Evolutionary conservation across 1,284 basidiomycete genomes (phyloP).

Genomic region (Apiotrichum montevideense): DNA sequence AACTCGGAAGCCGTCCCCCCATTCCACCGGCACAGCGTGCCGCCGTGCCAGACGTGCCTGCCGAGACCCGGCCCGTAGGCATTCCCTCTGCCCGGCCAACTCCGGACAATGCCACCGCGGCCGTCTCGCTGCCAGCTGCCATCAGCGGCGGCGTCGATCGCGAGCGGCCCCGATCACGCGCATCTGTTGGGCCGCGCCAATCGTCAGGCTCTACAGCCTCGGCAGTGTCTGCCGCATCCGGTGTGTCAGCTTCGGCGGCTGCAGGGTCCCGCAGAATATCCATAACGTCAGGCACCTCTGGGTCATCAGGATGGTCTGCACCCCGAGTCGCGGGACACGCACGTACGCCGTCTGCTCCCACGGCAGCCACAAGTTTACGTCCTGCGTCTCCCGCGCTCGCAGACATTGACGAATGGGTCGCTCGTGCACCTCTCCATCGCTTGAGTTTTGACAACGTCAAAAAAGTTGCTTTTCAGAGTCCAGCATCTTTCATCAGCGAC

Average conservation of each 20-base stretch:
- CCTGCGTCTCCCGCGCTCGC: not conserved
- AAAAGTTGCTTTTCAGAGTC: constrained; percentile 15
- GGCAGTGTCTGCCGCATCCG: not conserved
- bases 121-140: no score
- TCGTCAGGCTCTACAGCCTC: not conserved
- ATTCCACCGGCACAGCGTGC: not conserved
- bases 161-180: no score
- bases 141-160: no score
- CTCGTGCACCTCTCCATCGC: constrained; percentile 4
- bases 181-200: no score
- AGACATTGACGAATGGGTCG: constrained; percentile 5
- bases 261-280: not conserved
- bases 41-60: not conserved
- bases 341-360: not conserved
- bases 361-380: not conserved
- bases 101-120: no score
- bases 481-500: not conserved
- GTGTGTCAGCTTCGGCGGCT: not conserved
- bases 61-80: no score
- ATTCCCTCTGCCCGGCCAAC: no score
- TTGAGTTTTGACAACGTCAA: constrained; percentile 17
- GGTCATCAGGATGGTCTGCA: not conserved
- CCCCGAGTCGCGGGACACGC: not conserved
- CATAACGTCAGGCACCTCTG: constrained; percentile 2
- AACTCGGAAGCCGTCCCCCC: not conserved